Conservation (phyloP, 2,329 filamentous ascomycete species). For the Pseudogymnoascus sp. region DNA sequence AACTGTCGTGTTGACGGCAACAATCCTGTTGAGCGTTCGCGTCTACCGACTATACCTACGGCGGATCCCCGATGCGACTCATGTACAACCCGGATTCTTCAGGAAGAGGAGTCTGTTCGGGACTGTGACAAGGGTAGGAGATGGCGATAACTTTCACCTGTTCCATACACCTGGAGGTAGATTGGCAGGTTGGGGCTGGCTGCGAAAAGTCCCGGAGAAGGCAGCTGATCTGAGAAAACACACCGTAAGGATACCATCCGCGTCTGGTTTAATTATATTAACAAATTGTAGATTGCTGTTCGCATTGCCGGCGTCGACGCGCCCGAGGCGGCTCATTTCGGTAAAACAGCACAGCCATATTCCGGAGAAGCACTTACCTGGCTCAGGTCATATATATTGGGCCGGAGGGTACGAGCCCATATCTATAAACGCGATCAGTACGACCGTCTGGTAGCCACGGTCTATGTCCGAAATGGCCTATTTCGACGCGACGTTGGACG, state of each 20-base stretch:
- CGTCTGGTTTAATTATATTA: conserved; percentile 13
- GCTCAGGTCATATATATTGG: conserved; percentile 66
- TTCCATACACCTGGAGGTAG: conserved; percentile 93
- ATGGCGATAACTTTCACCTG: conserved; percentile 91
- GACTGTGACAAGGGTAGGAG: conserved; percentile 85
- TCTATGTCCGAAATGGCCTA: conserved; percentile 60
- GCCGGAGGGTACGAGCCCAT: conserved; percentile 71
- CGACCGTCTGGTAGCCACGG: conserved; percentile 80
- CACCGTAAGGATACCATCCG: conserved; percentile 52
- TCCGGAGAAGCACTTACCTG: conserved; percentile 74
- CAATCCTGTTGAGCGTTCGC: conserved; percentile 47
- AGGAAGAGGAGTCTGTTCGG: conserved; percentile 73
- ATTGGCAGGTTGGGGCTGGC: conserved; percentile 86
- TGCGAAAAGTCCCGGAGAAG: conserved; percentile 64
- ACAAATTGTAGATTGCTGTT: conserved; percentile 62
- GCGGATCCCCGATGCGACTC: conserved; percentile 69
- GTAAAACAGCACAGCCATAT: conserved; percentile 77
- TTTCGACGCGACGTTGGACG: conserved; percentile 75
- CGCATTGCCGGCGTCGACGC: conserved; percentile 90
- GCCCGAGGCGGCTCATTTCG: conserved; percentile 89
- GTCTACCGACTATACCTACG: conserved; percentile 73
- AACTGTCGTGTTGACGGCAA: conserved; percentile 47
- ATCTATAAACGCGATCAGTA: conserved; percentile 88
- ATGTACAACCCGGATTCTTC: conserved; percentile 71
- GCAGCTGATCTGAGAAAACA: conserved; percentile 65